Conservation (phyloP, 1,284 basidiomycete species). For the Tilletia indica region DNA sequence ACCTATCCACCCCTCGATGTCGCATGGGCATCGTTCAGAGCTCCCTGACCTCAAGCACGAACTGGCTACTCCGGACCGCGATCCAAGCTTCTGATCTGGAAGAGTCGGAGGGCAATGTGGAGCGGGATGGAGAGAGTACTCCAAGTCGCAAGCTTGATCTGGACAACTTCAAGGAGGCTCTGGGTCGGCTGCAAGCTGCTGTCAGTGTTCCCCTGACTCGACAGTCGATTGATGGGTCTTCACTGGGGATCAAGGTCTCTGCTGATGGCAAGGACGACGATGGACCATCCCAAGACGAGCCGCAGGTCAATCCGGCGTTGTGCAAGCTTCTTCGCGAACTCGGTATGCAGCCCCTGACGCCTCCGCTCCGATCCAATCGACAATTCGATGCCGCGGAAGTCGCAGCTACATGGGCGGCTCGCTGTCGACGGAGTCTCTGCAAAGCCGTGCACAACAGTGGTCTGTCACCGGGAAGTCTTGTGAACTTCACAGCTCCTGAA, state of each 20-base stretch:
- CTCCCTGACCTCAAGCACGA: constrained; percentile 9
- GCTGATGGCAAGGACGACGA: background rate
- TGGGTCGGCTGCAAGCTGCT: constrained; percentile 11
- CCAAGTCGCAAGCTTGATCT: background rate
- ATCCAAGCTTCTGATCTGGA: constrained; percentile 1
- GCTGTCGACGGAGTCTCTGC: constrained; percentile 13
- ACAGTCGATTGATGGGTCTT: background rate
- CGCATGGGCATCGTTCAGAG: constrained; percentile 11
- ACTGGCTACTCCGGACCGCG: constrained; percentile 8
- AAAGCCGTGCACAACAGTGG: constrained; percentile 12
- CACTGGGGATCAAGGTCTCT: background rate
- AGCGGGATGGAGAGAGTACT: background rate
- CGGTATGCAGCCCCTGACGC: constrained; percentile 12
- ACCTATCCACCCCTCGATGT: constrained; percentile 11
- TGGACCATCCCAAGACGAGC: background rate
- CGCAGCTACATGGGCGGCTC: constrained; percentile 3
- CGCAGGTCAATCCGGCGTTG: background rate
- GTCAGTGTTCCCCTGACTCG: constrained; percentile 4
- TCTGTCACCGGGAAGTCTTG: constrained; percentile 1
- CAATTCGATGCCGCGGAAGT: constrained; percentile 14
- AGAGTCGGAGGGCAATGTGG: background rate
- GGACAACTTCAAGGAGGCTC: constrained; percentile 14
- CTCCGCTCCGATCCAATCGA: background rate
- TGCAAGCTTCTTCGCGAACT: background rate
- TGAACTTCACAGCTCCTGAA: background rate